These are phyloP conservation scores for Termitomyces sp. DNA, from an alignment of 1,284 basidiomycete genomes.

Conservation along the genomic window DNA sequence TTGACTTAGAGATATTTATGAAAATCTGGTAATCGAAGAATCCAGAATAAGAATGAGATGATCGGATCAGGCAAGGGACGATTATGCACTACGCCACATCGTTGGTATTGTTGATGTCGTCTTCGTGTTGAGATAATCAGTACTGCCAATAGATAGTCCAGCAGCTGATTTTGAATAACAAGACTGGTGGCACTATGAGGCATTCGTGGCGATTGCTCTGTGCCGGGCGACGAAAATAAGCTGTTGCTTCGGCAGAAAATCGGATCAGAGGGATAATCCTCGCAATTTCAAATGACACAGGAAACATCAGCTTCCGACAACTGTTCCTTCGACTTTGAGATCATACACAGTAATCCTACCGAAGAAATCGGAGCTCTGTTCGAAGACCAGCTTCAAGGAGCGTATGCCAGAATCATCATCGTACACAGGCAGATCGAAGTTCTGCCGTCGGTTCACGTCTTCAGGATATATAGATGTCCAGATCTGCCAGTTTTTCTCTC, in stretches of 20 bases:
- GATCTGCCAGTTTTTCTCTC: conserved; percentile 37
- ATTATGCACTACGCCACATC: neutral
- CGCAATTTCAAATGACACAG: neutral
- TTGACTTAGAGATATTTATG: neutral
- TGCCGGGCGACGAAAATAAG: neutral
- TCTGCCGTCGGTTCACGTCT: conserved; percentile 68
- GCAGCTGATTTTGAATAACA: neutral
- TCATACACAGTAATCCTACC: conserved; percentile 20
- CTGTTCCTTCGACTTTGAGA: conserved; percentile 16
- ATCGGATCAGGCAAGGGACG: neutral
- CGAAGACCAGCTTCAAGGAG: conserved; percentile 50
- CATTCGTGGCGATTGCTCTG: neutral
- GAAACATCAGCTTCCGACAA: conserved; percentile 30
- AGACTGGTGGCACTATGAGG: neutral
- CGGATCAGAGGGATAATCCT: conserved; percentile 21
- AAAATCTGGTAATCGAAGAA: neutral
- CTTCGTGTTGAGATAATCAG: neutral
- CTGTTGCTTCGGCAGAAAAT: neutral
- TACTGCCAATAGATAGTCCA: neutral
- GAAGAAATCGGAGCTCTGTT: conserved; percentile 19
- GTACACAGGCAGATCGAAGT: conserved; percentile 44
- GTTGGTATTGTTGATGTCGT: neutral
- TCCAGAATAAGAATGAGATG: neutral
- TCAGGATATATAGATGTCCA: conserved; percentile 62
- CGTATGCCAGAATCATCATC: conserved; percentile 28